Base-by-base conservation (phyloP, 2,329 filamentous ascomycete species). In the Bipolaris oryzae region DNA sequence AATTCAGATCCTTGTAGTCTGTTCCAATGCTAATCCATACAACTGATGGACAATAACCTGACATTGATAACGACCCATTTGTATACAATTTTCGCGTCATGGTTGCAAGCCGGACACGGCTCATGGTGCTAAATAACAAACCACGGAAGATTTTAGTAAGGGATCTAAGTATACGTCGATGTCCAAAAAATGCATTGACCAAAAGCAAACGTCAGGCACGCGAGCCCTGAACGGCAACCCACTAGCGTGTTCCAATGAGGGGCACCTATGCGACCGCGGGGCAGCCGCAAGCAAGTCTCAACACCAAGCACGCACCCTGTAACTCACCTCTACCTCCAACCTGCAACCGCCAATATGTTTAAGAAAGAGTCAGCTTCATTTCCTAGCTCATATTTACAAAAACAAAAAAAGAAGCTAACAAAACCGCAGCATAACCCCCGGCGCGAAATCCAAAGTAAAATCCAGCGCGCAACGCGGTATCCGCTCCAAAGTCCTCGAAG, bases 381-480 rank as follows among this genome's bases (percentile, higher is more conserved):
- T 18, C 16, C 13, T 23, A 7, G 3, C 15, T 3, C 20, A 7
- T 4, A 10, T 23, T 15, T 1, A 21, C 23, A 15, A 5, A 18
- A 16, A 7, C 49, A 28, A 28, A 7, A 18, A 16, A 7, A 50
- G 25, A 31, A 23, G 7, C 45, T 50, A 53, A 64, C 28, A 21
- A 15, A 18, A 28, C 16, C 23, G 0, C 63, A 94, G 90, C 66
- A 87, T 96, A 76, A 81, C 87, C 70, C 80, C 89, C 23, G 87
- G 89, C 65, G 88, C 91, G 54, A 96, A 95, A 81, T 92, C 92
- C 69, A 98, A 98, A 83, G 91, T 98, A 78, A 99, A 98, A 81
- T 97, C 94, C 64, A 96, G 92, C 21, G 91, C 92, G 54, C 93
- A 97, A 81, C 91, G 95, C 72, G 86, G 82, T 63, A 88, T 99